Conservation (phyloP, 768 basidiomycete genomes). For the Leccinum subgranulosum region DNA sequence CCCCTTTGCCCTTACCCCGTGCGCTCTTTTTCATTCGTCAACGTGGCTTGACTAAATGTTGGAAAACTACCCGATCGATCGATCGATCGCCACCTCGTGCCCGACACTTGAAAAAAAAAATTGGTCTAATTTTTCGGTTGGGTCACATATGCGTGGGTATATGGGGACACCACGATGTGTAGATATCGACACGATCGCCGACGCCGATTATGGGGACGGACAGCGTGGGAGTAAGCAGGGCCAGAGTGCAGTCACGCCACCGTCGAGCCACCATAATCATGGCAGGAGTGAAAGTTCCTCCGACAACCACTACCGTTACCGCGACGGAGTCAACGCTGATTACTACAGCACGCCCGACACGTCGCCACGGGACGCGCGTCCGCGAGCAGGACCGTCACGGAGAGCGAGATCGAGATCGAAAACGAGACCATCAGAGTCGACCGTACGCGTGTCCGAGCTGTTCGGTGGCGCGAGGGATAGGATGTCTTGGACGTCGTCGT, state of each 20-base stretch:
- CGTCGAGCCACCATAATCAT: background rate
- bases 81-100: background rate
- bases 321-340: slow-evolving; percentile 8
- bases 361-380: slow-evolving; percentile 16
- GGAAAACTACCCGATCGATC: background rate
- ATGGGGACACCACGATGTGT: background rate
- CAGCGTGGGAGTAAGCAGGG: background rate
- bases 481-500: slow-evolving; percentile 1
- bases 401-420: background rate
- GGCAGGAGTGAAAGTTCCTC: background rate
- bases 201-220: background rate
- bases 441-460: slow-evolving; percentile 5
- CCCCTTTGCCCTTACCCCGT: background rate
- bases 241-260: background rate
- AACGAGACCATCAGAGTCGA: background rate
- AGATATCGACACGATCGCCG: background rate
- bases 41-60: background rate
- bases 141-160: background rate
- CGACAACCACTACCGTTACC: background rate
- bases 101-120: background rate
- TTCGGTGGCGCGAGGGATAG: background rate
- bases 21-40: background rate
- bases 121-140: background rate
- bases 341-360: slow-evolving; percentile 23
- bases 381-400: background rate